Evolutionary conservation across 2,329 filamentous ascomycete species (phyloP).

Genomic region (Sarocladium kiliense): DNA sequence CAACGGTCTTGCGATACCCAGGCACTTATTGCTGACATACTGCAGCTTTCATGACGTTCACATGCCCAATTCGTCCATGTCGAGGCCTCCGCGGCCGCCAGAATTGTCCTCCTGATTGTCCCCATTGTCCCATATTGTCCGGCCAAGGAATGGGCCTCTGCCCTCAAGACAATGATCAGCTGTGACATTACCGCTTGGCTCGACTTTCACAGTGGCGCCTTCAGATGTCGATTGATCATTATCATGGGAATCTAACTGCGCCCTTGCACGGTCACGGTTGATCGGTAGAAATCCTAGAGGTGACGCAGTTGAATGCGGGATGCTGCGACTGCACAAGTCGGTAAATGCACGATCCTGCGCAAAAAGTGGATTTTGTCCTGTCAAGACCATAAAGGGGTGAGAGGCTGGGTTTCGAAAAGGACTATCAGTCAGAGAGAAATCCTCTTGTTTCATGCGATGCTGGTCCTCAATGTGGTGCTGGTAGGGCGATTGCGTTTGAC

Average conservation of each 20-base stretch:
- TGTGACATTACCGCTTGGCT: not conserved
- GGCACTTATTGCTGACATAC: no score
- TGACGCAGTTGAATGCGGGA: not conserved
- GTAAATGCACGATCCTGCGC: not conserved
- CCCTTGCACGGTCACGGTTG: not conserved
- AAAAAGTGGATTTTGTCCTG: conserved; percentile 6
- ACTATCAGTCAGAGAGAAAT: not conserved
- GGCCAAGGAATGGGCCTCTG: not conserved
- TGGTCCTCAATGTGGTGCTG: not conserved
- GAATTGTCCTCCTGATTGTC: not conserved
- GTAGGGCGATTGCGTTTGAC: not conserved
- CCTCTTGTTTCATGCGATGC: not conserved
- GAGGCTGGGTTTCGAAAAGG: not conserved
- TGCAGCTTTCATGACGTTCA: no score
- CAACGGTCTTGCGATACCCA: no score
- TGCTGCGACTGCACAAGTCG: not conserved
- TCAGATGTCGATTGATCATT: not conserved
- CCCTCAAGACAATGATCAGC: not conserved
- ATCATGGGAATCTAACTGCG: not conserved
- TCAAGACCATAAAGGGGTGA: not conserved
- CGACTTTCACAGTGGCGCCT: not conserved
- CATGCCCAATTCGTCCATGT: not conserved
- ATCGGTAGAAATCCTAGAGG: not conserved
- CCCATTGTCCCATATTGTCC: not conserved
- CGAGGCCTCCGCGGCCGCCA: not conserved